Base-by-base conservation (phyloP, 2,329 filamentous ascomycete species). In the Fusarium sambucinum region DNA sequence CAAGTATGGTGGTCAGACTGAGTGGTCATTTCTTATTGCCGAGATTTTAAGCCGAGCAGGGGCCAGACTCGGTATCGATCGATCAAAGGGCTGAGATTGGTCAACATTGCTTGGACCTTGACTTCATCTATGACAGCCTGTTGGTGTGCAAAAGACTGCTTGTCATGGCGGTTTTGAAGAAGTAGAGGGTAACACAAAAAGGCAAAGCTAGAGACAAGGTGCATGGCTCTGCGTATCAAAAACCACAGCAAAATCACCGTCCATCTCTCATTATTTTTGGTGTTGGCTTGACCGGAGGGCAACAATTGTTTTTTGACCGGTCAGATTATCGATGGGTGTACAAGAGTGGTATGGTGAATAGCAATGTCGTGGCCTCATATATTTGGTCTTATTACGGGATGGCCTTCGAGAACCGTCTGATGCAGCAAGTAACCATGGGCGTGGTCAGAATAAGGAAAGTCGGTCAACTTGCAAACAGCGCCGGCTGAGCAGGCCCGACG, bases 111-210 rank as follows among this genome's bases (percentile, higher is more conserved):
- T 52, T 38, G 33, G 14, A 14, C 25, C 23, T 30, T 45, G 48
- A 38, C 42, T 54, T 59, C 50, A 25, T 29, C 21, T 17, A 56
- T 55, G 44, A 32, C 19, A 48, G 64, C 37, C 8, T 27, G 38
- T 40, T 57, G 44, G 47, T 41, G 32, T 38, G 37, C 19, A 56
- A 59, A 30, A 33, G 61, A 48, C 37, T 50, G 55, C 61, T 61
- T 62, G 62, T 59, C 53, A 52, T 29, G 38, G 47, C 46, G 41
- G 32, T 29, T 41, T 48, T 51, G 60, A 54, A 55, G 51, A 32
- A 57, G 40, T 38, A 45, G 59, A 42, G 67, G 63, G 71, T 73
- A 61, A 62, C 69, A 73, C 69, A 58, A 51, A 45, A 55, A 55
- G 50, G 37, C 54, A 59, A 54, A 63, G 50, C 51, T 41, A 57